A percentile compares a stretch with the other conserved stretches of the same genome.
Evolutionary conservation across 352 stramenopile species (phyloP).

Genomic region (Phytophthora quininea): DNA sequence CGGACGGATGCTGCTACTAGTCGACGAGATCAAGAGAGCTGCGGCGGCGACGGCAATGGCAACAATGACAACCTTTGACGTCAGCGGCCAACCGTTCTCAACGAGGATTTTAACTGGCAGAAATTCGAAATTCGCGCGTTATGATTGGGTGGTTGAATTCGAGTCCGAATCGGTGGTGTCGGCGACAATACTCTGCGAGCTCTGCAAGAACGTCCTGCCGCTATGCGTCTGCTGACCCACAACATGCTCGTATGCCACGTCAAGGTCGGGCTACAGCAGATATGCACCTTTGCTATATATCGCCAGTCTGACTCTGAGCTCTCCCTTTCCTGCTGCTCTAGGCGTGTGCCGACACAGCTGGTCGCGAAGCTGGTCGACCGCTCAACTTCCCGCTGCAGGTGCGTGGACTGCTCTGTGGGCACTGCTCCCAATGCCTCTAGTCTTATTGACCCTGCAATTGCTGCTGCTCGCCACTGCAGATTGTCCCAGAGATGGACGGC

Average conservation of each 20-base stretch:
- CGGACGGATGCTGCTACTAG: neutral
- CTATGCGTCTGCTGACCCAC: constrained; percentile 85
- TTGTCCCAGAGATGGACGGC: constrained; percentile 76
- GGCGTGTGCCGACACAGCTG: constrained; percentile 79
- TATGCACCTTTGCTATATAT: neutral
- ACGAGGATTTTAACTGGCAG: constrained; percentile 25
- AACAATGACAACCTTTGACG: constrained; percentile 2
- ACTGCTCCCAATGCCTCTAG: too few relatives aligned
- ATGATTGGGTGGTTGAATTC: constrained; percentile 12
- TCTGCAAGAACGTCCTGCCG: constrained; percentile 9
- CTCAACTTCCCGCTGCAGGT: constrained; percentile 86
- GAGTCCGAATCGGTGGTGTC: constrained; percentile 2
- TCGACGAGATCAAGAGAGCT: too few relatives aligned
- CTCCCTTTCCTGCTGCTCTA: constrained; percentile 23
- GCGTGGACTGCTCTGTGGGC: neutral
- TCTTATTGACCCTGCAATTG: neutral
- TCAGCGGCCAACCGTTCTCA: constrained; percentile 45
- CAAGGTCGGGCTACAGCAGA: constrained; percentile 43
- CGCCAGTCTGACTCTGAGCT: neutral
- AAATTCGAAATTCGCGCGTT: constrained; percentile 6
- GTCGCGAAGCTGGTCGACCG: constrained; percentile 61
- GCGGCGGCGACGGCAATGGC: neutral
- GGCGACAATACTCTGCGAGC: too few relatives aligned
- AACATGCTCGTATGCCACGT: constrained; percentile 91
- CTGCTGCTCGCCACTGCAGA: constrained; percentile 38